phyloP scores from a whole-genome alignment of 371 early-diverging fungal species.

The Chytridium lagenaria region DNA sequence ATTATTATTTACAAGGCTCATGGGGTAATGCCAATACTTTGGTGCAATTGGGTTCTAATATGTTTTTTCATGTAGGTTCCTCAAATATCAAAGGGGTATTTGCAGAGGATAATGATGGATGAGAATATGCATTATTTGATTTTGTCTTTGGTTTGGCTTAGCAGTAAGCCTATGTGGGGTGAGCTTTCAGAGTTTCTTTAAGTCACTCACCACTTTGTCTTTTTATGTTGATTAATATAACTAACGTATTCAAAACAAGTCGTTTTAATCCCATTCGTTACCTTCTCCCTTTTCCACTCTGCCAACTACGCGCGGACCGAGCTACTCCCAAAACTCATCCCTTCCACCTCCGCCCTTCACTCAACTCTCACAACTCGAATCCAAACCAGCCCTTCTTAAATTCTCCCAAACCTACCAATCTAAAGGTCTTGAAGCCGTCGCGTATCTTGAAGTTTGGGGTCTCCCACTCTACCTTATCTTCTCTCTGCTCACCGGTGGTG shows the following conservation, averaged over 20 bases:
- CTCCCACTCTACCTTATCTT: constrained; percentile 75
- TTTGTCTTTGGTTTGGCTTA: constrained; percentile 80
- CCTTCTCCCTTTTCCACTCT: constrained; percentile 86
- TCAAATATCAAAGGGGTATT: constrained; percentile 66
- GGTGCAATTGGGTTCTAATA: not conserved
- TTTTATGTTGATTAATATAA: constrained; percentile 2
- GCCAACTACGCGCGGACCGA: constrained; percentile 78
- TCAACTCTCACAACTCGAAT: constrained; percentile 35
- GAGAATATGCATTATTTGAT: constrained; percentile 89
- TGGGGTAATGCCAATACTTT: constrained; percentile 53
- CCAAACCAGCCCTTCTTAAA: constrained; percentile 56
- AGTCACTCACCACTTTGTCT: too few species aligned
- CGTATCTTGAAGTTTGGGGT: constrained; percentile 78
- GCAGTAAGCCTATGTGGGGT: constrained; percentile 75
- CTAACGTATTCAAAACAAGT: too few species aligned
- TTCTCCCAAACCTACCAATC: constrained; percentile 74
- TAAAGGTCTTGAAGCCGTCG: constrained; percentile 74
- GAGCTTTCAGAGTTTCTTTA: constrained; percentile 30
- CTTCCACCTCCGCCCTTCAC: constrained; percentile 51
- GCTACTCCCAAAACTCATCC: constrained; percentile 73
- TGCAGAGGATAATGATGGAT: constrained; percentile 75
- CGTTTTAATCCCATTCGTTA: constrained; percentile 80
- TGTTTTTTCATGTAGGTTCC: constrained; percentile 55
- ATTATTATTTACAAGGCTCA: constrained; percentile 88
- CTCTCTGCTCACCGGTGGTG: constrained; percentile 58